Conservation (phyloP, 495 filamentous ascomycete genomes). For the Viridothelium virens region DNA sequence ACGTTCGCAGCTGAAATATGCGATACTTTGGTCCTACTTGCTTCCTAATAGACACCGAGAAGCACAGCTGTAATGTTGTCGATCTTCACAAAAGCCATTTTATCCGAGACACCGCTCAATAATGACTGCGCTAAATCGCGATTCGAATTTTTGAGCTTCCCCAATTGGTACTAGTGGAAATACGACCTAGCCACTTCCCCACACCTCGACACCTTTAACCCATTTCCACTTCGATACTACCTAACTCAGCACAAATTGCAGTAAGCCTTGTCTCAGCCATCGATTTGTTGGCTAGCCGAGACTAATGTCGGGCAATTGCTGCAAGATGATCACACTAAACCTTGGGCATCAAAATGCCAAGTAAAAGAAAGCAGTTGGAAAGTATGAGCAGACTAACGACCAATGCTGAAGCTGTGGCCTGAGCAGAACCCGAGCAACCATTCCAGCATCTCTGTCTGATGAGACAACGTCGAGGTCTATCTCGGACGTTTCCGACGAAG, state of each 20-base stretch:
- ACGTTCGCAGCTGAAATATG: too few relatives aligned
- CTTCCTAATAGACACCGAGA: background rate
- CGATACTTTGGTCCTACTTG: too few relatives aligned
- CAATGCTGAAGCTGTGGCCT: background rate
- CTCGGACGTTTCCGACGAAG: background rate
- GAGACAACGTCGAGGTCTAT: background rate
- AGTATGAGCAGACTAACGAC: background rate
- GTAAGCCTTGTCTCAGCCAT: background rate
- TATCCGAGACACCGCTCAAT: background rate
- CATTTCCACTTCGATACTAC: too few relatives aligned
- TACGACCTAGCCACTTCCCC: too few relatives aligned
- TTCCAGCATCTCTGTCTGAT: background rate
- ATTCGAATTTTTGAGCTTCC: too few relatives aligned
- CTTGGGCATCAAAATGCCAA: background rate
- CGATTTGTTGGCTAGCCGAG: background rate
- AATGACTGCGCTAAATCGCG: background rate
- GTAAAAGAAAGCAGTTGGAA: background rate
- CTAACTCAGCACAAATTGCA: too few relatives aligned
- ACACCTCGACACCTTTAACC: too few relatives aligned
- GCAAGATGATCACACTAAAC: background rate
- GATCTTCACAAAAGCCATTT: background rate
- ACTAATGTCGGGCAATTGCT: background rate
- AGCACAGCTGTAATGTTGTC: conserved; percentile 7
- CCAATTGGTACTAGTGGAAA: too few relatives aligned
- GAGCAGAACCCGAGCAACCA: background rate